Conservation (phyloP, 108 stramenopile genomes). For the Epipyxis sp. region DNA sequence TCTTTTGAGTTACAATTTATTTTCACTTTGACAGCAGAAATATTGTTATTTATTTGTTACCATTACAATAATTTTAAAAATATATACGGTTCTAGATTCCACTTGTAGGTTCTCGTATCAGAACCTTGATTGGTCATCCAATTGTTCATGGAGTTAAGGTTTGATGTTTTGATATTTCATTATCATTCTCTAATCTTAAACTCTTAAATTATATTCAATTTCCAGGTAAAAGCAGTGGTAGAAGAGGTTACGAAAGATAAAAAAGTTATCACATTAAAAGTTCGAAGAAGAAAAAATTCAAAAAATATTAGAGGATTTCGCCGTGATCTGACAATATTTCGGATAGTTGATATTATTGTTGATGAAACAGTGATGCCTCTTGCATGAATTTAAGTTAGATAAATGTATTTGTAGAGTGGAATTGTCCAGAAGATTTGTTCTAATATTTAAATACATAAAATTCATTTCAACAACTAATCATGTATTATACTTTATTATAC, state of each 20-base stretch:
- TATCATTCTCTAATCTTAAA: neutral
- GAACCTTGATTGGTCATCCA: neutral
- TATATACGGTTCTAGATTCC: no score
- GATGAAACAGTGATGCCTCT: no score
- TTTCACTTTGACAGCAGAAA: neutral
- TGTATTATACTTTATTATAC: no score
- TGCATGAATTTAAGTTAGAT: no score
- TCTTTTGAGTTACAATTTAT: neutral
- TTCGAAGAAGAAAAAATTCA: constrained; percentile 12
- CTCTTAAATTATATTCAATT: neutral
- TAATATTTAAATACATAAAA: no score
- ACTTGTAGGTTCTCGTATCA: neutral
- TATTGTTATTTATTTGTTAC: neutral
- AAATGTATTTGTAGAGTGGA: no score
- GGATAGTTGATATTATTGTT: neutral
- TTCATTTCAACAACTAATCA: no score
- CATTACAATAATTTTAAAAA: no score
- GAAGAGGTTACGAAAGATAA: constrained; percentile 16
- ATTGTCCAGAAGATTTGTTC: no score
- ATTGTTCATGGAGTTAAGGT: neutral
- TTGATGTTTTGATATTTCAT: neutral
- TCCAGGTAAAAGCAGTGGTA: neutral
- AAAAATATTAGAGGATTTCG: neutral
- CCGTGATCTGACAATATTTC: neutral
- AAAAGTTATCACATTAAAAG: constrained; percentile 1